A percentile compares a stretch with the other conserved stretches of the same genome.
These are phyloP conservation scores for Pilasporangium apinafurcum DNA, from an alignment of 352 stramenopile species.

Conservation along the genomic window DNA sequence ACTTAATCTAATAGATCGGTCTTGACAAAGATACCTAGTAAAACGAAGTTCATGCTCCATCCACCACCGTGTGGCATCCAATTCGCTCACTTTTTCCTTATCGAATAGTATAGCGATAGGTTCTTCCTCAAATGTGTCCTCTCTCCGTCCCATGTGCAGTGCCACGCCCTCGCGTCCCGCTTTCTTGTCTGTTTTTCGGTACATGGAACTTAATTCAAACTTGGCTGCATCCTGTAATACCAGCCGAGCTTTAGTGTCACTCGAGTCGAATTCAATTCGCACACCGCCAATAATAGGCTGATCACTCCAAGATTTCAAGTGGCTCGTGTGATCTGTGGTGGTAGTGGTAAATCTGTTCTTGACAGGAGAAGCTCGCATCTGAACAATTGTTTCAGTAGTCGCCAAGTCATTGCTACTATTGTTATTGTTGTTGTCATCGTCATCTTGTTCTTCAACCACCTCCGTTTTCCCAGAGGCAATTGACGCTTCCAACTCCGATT, in stretches of 20 bases:
- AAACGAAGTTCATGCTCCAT: conserved; percentile 66
- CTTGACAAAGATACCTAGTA: too few relatives aligned
- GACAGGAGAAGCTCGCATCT: conserved; percentile 3
- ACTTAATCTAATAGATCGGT: too few relatives aligned
- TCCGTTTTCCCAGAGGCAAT: conserved; percentile 11
- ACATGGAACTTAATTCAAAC: conserved; percentile 82
- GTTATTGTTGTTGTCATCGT: conserved; percentile 2
- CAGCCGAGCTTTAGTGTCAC: conserved; percentile 68
- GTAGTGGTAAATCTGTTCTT: too few relatives aligned
- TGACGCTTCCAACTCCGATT: conserved; percentile 55
- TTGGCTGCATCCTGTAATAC: conserved; percentile 62
- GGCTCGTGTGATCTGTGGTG: not conserved
- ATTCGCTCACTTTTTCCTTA: conserved; percentile 77
- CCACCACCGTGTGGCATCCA: conserved; percentile 72
- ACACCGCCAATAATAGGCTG: conserved; percentile 38
- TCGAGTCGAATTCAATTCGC: conserved; percentile 61
- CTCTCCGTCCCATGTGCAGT: conserved; percentile 61
- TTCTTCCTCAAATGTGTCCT: conserved; percentile 76
- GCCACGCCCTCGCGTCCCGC: conserved; percentile 67
- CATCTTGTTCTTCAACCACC: not conserved
- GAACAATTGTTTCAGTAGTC: conserved; percentile 1
- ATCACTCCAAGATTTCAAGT: conserved; percentile 42
- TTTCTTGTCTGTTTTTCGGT: conserved; percentile 78
- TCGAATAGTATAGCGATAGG: conserved; percentile 82
- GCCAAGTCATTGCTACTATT: conserved; percentile 7